A percentile compares a stretch with the other conserved stretches of the same genome.
phyloP scores from a whole-genome alignment of 805 yeast genomes.

The Isabelozyma heimii region DNA sequence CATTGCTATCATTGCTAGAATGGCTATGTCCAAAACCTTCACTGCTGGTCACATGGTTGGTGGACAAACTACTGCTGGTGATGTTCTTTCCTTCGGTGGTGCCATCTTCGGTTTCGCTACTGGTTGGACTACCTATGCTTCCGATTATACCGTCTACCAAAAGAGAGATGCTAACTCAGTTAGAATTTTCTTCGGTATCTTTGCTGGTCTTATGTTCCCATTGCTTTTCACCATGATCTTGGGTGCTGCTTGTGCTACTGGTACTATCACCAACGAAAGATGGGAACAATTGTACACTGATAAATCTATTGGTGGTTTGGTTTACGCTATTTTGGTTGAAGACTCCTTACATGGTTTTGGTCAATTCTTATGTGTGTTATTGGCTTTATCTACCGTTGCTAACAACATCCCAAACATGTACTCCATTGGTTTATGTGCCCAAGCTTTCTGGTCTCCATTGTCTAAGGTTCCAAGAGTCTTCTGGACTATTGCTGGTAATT shows the following conservation, averaged over 20 bases:
- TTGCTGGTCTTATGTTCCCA: conserved; percentile 65
- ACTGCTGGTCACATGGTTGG: conserved; percentile 44
- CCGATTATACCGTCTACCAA: conserved; percentile 90
- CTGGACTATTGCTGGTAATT: conserved; percentile 80
- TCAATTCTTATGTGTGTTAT: conserved; percentile 79
- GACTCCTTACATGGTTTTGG: conserved; percentile 87
- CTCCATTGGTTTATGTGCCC: conserved; percentile 84
- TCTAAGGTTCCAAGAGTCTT: conserved; percentile 74
- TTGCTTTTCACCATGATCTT: conserved; percentile 68
- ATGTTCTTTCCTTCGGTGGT: conserved; percentile 78
- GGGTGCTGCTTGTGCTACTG: conserved; percentile 86
- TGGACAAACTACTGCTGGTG: conserved; percentile 72
- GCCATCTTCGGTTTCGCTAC: conserved; percentile 84
- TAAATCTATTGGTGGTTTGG: conserved; percentile 76
- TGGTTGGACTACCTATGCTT: conserved; percentile 92
- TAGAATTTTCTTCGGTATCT: conserved; percentile 63
- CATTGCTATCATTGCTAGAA: conserved; percentile 74
- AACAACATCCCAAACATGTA: conserved; percentile 94
- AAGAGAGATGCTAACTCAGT: conserved; percentile 57
- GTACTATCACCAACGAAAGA: conserved; percentile 44
- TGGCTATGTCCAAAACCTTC: conserved; percentile 66
- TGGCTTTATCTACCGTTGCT: conserved; percentile 84
- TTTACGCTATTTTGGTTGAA: conserved; percentile 72
- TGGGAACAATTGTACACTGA: conserved; percentile 52
- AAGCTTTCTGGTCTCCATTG: conserved; percentile 76